Conservation (phyloP, 352 stramenopile species). For the Peronospora destructor region DNA sequence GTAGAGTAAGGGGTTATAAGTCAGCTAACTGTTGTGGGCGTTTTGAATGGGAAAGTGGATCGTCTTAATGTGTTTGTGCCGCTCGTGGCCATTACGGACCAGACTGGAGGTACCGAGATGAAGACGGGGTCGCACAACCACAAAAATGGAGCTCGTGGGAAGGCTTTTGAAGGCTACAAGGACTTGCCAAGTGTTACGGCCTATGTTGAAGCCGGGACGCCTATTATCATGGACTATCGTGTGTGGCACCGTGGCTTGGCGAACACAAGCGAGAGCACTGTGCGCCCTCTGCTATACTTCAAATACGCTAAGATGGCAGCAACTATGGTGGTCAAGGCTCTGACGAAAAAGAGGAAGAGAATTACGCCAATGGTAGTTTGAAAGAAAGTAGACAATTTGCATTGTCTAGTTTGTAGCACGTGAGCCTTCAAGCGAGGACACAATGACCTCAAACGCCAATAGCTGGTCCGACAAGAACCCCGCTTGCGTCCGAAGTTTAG, state of each 20-base stretch:
- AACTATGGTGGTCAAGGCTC: neutral
- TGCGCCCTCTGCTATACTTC: slow-evolving; percentile 65
- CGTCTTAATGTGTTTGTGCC: slow-evolving; percentile 73
- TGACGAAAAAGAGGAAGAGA: slow-evolving; percentile 31
- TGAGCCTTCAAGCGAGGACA: slow-evolving; percentile 17
- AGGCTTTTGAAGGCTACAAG: slow-evolving; percentile 44
- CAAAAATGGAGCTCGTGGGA: slow-evolving; percentile 23
- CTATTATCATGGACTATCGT: slow-evolving; percentile 71
- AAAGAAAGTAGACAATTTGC: neutral
- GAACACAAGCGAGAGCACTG: slow-evolving; percentile 36
- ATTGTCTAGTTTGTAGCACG: slow-evolving; percentile 12
- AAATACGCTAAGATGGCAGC: slow-evolving; percentile 38
- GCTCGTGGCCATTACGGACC: slow-evolving; percentile 41
- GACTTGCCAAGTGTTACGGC: slow-evolving; percentile 49
- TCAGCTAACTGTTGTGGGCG: slow-evolving; percentile 3
- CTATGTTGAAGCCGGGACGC: slow-evolving; percentile 46
- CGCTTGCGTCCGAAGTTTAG: slow-evolving; percentile 25
- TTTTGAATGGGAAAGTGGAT: slow-evolving; percentile 32
- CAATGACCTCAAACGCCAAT: slow-evolving; percentile 21
- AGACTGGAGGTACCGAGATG: slow-evolving; percentile 63
- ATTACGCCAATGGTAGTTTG: slow-evolving; percentile 29
- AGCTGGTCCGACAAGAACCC: slow-evolving; percentile 26
- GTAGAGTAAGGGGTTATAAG: neutral
- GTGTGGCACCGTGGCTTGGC: slow-evolving; percentile 64
- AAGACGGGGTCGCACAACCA: slow-evolving; percentile 52